Evolutionary conservation across 1,284 basidiomycete genomes (phyloP), one percentile per base, ranked within the genome.

Genomic region (Puccinia triticina): DNA sequence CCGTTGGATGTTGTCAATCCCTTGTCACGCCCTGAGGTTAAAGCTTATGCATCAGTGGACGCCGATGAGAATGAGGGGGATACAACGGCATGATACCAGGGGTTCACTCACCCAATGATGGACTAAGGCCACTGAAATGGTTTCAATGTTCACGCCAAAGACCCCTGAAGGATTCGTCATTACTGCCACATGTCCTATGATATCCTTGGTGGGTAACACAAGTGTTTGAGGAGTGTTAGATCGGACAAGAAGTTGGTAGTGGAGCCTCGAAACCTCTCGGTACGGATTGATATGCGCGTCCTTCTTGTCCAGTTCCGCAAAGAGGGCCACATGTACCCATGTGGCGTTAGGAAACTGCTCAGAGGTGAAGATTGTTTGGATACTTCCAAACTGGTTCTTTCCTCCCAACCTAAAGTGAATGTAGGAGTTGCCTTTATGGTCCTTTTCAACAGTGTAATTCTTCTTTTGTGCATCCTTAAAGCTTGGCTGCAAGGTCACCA

Each of bases 81-180:
- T 57, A n/a, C 14, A 7, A 57, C 55, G 55, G 55, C n/a, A 12
- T 21, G 2, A n/a, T 21, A n/a, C 7, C 21, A 26, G n/a, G 21
- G n/a, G 21, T 21, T n/a, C n/a, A 40, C 64, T 67, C 40, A 67
- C 64, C 40, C 12, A 67, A 67, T 67, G 64, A 67, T 67, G 64
- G n/a, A 67, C 11, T 37, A 67, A 21, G 32, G 64, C 64, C 34
- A 67, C 64, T 16, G 32, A 67, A 1, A 67, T 40, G 16, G 64
- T 67, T 21, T 37, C 32, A 7, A 7, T 37, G 18, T 67, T n/a
- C 2, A 67, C 18, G 14, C 34, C 34, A 67, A 67, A 67, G 40
- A 37, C 32, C 1, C 64, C 64, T 37, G 64, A 37, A 37, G 64
- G 64, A 43, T 67, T 67, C 11, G 14, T 4, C 40, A 67, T 37